phyloP scores from a whole-genome alignment of 306 rosid genomes.

The Malus orientalis region DNA sequence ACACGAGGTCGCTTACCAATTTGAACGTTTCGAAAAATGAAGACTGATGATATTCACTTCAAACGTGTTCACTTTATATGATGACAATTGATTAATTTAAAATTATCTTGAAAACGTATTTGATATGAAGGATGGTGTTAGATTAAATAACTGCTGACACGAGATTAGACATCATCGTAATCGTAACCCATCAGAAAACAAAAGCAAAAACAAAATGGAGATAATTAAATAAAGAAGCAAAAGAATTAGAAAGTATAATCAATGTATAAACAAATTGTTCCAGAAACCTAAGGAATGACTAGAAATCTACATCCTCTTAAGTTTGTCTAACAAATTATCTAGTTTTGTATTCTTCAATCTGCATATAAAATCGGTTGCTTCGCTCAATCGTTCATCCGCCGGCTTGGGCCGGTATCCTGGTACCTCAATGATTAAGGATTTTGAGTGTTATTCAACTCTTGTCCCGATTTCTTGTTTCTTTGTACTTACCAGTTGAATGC shows the following conservation, averaged over 20 bases:
- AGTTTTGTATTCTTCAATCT: neutral
- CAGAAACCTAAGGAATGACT: neutral
- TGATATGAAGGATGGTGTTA: too few relatives aligned
- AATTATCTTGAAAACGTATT: too few relatives aligned
- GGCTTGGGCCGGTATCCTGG: neutral
- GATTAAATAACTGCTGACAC: too few relatives aligned
- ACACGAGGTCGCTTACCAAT: too few relatives aligned
- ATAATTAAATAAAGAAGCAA: neutral
- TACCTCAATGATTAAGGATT: neutral
- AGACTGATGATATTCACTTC: too few relatives aligned
- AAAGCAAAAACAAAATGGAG: too few relatives aligned
- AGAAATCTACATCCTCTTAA: neutral
- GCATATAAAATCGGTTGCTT: neutral
- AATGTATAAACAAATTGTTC: neutral
- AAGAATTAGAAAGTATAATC: neutral
- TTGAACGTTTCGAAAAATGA: too few relatives aligned
- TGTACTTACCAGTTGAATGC: slow-evolving; percentile 23
- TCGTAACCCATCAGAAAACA: too few relatives aligned
- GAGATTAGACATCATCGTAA: too few relatives aligned
- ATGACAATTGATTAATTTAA: too few relatives aligned
- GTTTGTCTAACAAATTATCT: neutral
- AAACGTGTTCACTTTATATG: too few relatives aligned
- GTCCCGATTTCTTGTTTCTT: neutral
- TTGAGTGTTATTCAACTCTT: neutral
- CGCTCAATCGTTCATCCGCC: neutral